Percentiles rank a stretch among this genome's conserved stretches.
Evolutionary conservation across 2,329 filamentous ascomycete species (phyloP).

Genomic region (Colletotrichum melonis): DNA sequence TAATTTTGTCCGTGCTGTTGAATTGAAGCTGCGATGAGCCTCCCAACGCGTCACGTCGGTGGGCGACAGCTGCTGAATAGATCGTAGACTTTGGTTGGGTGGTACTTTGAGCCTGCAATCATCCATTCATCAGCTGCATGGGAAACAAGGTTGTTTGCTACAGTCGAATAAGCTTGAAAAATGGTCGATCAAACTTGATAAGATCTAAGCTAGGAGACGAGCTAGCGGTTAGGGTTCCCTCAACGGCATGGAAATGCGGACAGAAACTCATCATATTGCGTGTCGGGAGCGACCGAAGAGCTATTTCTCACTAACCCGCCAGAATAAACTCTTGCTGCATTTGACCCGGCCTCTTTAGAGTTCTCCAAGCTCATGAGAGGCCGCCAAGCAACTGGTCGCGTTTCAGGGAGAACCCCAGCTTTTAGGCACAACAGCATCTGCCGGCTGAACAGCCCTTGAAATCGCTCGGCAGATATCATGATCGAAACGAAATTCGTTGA

Average conservation of each 20-base stretch:
- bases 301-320: not conserved
- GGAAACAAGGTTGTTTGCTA: not conserved
- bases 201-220: not conserved
- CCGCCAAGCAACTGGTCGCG: not conserved
- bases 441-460: not conserved
- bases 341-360: not conserved
- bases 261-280: not conserved
- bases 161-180: not conserved
- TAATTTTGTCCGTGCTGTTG: not conserved
- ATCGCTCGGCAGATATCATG: not conserved
- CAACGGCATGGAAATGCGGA: not conserved
- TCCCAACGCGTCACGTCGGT: not conserved
- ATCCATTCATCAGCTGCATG: not conserved
- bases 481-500: no score
- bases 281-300: conserved; percentile 3
- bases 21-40: not conserved
- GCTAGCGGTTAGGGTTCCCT: not conserved
- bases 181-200: not conserved
- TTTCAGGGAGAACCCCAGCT: not conserved
- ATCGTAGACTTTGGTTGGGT: not conserved
- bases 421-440: not conserved
- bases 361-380: not conserved
- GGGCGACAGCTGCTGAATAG: not conserved
- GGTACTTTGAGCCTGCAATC: not conserved
- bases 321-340: not conserved